A percentile compares a stretch with the other conserved stretches of the same genome.
Evolutionary conservation across 306 rosid species (phyloP).

Genomic region (Herpetospermum pedunculosum): DNA sequence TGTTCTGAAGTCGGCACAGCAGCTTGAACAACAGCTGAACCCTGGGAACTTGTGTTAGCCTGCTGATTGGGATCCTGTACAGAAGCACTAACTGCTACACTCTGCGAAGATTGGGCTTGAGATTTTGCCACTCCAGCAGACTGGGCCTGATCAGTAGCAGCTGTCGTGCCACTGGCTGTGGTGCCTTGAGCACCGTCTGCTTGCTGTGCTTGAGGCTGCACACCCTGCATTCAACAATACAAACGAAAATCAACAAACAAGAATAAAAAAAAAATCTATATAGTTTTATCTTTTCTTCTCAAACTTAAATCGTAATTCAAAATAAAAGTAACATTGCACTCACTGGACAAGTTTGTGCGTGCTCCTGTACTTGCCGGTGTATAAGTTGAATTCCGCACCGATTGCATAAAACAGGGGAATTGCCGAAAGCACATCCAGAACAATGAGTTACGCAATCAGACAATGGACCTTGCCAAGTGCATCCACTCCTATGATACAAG

Average conservation of each 20-base stretch:
- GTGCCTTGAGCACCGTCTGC: constrained; percentile 30
- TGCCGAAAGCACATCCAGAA: constrained; percentile 83
- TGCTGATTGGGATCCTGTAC: constrained; percentile 55
- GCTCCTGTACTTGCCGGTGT: constrained; percentile 95
- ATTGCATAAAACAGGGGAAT: constrained; percentile 87
- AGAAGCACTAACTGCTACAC: constrained; percentile 27
- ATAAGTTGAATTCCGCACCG: constrained; percentile 83
- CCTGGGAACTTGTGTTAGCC: constrained; percentile 41
- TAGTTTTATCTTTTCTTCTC: background rate
- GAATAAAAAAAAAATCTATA: background rate
- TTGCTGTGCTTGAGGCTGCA: constrained; percentile 63
- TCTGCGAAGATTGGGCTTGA: constrained; percentile 50
- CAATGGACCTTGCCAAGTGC: constrained; percentile 89
- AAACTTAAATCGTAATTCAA: background rate
- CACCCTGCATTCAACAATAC: constrained; percentile 47
- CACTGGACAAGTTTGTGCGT: constrained; percentile 81
- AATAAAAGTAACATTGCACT: constrained; percentile 16
- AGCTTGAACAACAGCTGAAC: constrained; percentile 42
- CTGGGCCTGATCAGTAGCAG: constrained; percentile 47
- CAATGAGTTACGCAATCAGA: constrained; percentile 79
- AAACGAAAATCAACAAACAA: background rate
- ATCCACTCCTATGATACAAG: constrained; percentile 83
- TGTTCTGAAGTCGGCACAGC: constrained; percentile 56
- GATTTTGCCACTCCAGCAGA: constrained; percentile 28
- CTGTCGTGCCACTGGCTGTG: constrained; percentile 29